Evolutionary conservation across 2,329 filamentous ascomycete species (phyloP), one percentile per base, ranked within the genome.

Genomic region (Clonostachys rosea): DNA sequence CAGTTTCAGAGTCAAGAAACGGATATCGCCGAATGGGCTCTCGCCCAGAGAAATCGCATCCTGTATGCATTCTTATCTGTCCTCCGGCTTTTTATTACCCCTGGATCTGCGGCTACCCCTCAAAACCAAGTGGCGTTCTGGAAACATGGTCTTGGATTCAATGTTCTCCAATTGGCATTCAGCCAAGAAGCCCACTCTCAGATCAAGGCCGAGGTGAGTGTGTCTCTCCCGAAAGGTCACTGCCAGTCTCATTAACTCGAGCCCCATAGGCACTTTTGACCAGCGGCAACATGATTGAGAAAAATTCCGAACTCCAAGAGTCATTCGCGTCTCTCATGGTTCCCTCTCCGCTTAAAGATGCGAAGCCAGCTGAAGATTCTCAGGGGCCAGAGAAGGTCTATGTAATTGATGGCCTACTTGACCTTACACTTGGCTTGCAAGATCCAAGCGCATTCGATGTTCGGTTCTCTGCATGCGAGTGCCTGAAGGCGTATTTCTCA

Each of bases 401-500:
- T 66, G 90, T 99, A 33, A 96, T 99, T 58, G 92, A 97, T 64
- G 94, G 89, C 2, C 74, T 99, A 16, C 74, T 99, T 43, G 90
- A 96, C 56, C 71, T 96, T 40, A 84, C 87, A 0, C 73, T 99
- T 9, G 84, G 84, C 47, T 73, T 86, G 18, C 77, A 85, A 33
- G 72, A 84, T 0, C 68, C 81, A 17, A 77, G 84, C 45, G 75
- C 87, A 35, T 87, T 96, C 55, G 86, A 95, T 64, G 75, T 92
- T 36, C 84, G 94, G 20, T 80, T 91, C 59, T 88, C 92, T 17
- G 91, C 89, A 18, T 94, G 88, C 62, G 86, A 92, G 57, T 95
- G 92, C 59, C 81, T 99, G 51, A 91, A 96, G 64, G 90, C 94
- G 3, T 99, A 99, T 65, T 90, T 96, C 57, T 83, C 81, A 57